A percentile compares a stretch with the other conserved stretches of the same genome.
These are phyloP conservation scores for Cantharellus anzutake DNA, from an alignment of 768 basidiomycete species.

Conservation along the genomic window DNA sequence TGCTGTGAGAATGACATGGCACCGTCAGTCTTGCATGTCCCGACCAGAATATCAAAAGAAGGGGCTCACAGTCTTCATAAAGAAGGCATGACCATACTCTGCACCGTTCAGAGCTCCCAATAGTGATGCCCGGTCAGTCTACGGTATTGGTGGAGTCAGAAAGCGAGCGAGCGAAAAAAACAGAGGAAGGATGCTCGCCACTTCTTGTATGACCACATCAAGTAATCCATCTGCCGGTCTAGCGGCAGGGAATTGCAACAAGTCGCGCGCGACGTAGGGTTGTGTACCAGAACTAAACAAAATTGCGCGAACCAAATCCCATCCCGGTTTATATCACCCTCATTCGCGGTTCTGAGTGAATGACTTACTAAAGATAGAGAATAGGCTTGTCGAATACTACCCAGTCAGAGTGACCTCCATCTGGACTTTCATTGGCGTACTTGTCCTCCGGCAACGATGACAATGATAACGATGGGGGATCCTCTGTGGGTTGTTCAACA, in stretches of 20 bases:
- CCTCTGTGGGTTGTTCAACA: background rate
- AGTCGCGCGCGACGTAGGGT: slow-evolving; percentile 44
- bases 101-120: slow-evolving; percentile 39
- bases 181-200: slow-evolving; percentile 24
- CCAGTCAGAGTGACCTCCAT: slow-evolving; percentile 31
- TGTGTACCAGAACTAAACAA: slow-evolving; percentile 42
- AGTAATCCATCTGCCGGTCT: slow-evolving; percentile 61
- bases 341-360: background rate
- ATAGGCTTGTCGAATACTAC: slow-evolving; percentile 46
- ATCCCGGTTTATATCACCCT: background rate
- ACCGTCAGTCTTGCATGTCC: background rate
- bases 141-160: background rate
- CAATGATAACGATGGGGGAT: background rate
- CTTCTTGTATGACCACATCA: slow-evolving; percentile 46
- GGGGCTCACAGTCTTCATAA: slow-evolving; percentile 35
- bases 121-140: slow-evolving; percentile 34
- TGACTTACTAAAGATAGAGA: slow-evolving; percentile 34
- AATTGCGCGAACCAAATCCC: background rate
- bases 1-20: slow-evolving; percentile 24
- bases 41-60: slow-evolving; percentile 5
- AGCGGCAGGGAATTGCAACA: slow-evolving; percentile 74
- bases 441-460: slow-evolving; percentile 23
- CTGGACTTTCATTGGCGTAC: slow-evolving; percentile 13
- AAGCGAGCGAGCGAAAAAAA: background rate
- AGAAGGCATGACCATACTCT: slow-evolving; percentile 39